Percentiles rank a stretch among this genome's conserved stretches.
Conservation (phyloP, 2,329 filamentous ascomycete genomes). For the Rasamsonia emersonii region DNA sequence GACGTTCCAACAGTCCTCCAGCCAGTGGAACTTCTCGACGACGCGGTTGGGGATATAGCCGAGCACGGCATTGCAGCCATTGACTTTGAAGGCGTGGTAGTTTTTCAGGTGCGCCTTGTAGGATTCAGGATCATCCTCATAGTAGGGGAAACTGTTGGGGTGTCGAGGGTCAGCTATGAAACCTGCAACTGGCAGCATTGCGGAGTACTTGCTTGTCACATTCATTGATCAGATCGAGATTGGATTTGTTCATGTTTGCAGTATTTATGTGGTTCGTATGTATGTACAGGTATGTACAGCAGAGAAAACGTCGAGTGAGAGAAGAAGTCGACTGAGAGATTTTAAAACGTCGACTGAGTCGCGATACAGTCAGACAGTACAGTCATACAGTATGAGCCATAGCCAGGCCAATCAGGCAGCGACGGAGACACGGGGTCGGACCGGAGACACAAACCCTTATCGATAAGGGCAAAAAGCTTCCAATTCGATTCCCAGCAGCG, state of each 20-base stretch:
- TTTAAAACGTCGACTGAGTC: too few species aligned
- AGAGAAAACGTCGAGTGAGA: too few species aligned
- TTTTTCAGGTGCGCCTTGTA: constrained; percentile 47
- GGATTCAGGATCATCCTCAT: constrained; percentile 48
- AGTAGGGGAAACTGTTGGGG: constrained; percentile 66
- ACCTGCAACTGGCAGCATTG: background rate
- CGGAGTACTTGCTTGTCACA: constrained; percentile 41
- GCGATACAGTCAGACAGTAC: too few species aligned
- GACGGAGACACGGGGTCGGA: too few species aligned
- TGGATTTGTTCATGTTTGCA: constrained; percentile 35
- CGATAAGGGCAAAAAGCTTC: too few species aligned
- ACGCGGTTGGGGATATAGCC: constrained; percentile 51
- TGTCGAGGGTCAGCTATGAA: background rate
- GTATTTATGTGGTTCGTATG: too few species aligned
- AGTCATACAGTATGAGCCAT: too few species aligned
- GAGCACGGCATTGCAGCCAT: constrained; percentile 54
- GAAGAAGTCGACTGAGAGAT: too few species aligned
- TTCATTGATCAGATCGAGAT: constrained; percentile 48
- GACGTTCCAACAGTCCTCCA: constrained; percentile 52
- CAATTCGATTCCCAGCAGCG: too few species aligned
- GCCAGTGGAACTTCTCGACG: constrained; percentile 34
- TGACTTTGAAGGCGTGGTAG: constrained; percentile 58
- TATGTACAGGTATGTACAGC: too few species aligned
- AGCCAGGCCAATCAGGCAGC: too few species aligned
- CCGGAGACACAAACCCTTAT: too few species aligned